Evolutionary conservation across 2,329 filamentous ascomycete genomes (phyloP).

Genomic region (Plectosphaerella cucumerina): DNA sequence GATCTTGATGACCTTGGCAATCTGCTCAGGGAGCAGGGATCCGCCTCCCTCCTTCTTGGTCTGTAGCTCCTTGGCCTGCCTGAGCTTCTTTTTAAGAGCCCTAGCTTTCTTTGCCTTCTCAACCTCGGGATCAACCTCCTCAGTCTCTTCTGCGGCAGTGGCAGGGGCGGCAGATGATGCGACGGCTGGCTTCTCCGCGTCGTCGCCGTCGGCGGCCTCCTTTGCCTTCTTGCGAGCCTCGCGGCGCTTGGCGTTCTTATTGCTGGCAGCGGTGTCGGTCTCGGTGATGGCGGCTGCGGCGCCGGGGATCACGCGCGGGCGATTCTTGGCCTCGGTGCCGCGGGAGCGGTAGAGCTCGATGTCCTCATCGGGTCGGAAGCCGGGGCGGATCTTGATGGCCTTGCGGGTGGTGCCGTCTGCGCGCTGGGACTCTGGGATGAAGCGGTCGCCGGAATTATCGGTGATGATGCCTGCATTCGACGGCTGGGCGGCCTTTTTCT

Average conservation of each 20-base stretch:
- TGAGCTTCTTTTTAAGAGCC: slow-evolving; percentile 89
- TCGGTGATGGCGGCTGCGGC: slow-evolving; percentile 52
- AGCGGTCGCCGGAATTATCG: slow-evolving; percentile 71
- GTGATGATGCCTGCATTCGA: slow-evolving; percentile 72
- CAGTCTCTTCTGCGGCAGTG: slow-evolving; percentile 41
- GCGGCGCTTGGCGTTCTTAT: slow-evolving; percentile 81
- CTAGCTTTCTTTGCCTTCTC: slow-evolving; percentile 92
- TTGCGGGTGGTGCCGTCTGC: slow-evolving; percentile 88
- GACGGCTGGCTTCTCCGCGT: slow-evolving; percentile 14
- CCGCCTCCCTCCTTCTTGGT: slow-evolving; percentile 88
- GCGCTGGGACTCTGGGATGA: slow-evolving; percentile 83
- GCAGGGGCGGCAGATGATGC: slow-evolving; percentile 39
- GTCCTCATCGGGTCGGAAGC: slow-evolving; percentile 91
- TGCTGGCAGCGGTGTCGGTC: slow-evolving; percentile 47
- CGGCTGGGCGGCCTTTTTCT: slow-evolving; percentile 25
- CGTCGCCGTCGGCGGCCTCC: slow-evolving; percentile 52
- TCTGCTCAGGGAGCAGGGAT: slow-evolving; percentile 82
- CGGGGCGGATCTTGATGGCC: slow-evolving; percentile 90
- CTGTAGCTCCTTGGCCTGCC: slow-evolving; percentile 86
- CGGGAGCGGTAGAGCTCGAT: slow-evolving; percentile 95
- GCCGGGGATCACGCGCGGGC: slow-evolving; percentile 64
- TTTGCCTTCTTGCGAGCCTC: slow-evolving; percentile 55
- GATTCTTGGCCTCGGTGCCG: slow-evolving; percentile 71
- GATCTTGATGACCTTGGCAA: slow-evolving; percentile 97
- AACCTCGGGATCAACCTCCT: slow-evolving; percentile 60